phyloP scores from a whole-genome alignment of 257 asterid species.

The Lycium barbarum region DNA sequence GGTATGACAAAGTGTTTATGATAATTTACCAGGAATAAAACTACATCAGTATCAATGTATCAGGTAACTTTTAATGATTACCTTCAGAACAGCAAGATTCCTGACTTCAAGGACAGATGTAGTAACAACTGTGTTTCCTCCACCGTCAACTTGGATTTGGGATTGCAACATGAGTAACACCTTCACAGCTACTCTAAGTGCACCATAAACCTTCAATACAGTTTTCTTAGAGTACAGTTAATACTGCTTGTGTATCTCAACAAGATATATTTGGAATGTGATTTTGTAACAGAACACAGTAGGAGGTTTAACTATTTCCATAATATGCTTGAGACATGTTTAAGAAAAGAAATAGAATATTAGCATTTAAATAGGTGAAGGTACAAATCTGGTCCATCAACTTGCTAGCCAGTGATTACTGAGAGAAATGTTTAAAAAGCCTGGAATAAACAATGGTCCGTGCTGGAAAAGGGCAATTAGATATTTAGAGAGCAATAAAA shows the following conservation, averaged over 20 bases:
- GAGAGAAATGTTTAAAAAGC: neutral
- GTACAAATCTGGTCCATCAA: constrained; percentile 13
- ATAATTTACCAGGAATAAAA: constrained; percentile 14
- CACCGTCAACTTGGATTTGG: constrained; percentile 83
- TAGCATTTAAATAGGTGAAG: neutral
- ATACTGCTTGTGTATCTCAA: constrained; percentile 18
- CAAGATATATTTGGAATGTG: neutral
- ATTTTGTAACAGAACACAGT: constrained; percentile 4
- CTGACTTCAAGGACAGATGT: constrained; percentile 94
- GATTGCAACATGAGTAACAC: constrained; percentile 98
- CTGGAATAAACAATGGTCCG: neutral
- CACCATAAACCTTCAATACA: constrained; percentile 78
- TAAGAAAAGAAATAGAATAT: constrained; percentile 6
- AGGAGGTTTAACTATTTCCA: neutral
- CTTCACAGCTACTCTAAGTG: constrained; percentile 86
- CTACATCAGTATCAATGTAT: neutral
- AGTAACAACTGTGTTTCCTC: constrained; percentile 75
- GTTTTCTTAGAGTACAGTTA: constrained; percentile 9
- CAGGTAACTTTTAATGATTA: constrained; percentile 38
- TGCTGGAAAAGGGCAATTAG: neutral
- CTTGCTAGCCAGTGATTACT: neutral
- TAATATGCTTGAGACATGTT: neutral
- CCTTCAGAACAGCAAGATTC: constrained; percentile 96
- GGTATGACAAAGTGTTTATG: constrained; percentile 8
- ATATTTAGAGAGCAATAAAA: constrained; percentile 9